A percentile compares a stretch with the other conserved stretches of the same genome.
Conservation (phyloP, 305 asterid species). For the Fraxinus xanthoxyloides region DNA sequence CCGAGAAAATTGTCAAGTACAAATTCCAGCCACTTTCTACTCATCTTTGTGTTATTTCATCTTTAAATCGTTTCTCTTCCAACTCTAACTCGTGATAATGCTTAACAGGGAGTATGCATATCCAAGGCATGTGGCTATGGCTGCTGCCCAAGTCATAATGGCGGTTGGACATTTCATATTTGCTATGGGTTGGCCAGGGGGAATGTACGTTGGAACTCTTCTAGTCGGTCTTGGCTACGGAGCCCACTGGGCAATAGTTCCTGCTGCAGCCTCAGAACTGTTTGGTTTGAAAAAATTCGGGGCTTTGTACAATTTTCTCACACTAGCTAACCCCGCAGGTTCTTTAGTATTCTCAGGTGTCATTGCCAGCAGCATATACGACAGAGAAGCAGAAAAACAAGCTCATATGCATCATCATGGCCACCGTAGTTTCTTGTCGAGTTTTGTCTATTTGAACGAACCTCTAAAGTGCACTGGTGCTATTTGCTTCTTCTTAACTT, state of each 20-base stretch:
- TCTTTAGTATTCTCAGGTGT: constrained; percentile 47
- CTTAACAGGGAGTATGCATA: constrained; percentile 45
- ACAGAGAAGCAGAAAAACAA: constrained; percentile 49
- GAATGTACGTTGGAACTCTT: constrained; percentile 46
- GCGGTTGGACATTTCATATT: constrained; percentile 46
- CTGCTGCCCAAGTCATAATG: constrained; percentile 43
- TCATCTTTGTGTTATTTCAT: not conserved
- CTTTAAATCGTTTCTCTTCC: not conserved
- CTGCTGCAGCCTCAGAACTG: constrained; percentile 53
- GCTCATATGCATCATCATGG: constrained; percentile 26
- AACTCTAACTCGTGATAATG: constrained; percentile 8
- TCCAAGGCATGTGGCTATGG: constrained; percentile 46
- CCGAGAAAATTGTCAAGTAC: constrained; percentile 48
- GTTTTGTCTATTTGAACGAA: constrained; percentile 26
- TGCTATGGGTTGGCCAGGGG: constrained; percentile 57
- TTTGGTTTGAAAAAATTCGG: constrained; percentile 53
- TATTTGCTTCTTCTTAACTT: constrained; percentile 47
- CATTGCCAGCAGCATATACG: constrained; percentile 48
- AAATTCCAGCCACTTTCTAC: not conserved
- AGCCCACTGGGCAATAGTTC: constrained; percentile 58
- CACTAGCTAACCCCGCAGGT: constrained; percentile 49
- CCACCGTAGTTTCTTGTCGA: constrained; percentile 18
- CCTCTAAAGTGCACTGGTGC: constrained; percentile 43
- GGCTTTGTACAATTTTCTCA: constrained; percentile 51
- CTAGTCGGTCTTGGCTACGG: constrained; percentile 52